Conservation (phyloP, 495 filamentous ascomycete species). For the Physcia stellaris region DNA sequence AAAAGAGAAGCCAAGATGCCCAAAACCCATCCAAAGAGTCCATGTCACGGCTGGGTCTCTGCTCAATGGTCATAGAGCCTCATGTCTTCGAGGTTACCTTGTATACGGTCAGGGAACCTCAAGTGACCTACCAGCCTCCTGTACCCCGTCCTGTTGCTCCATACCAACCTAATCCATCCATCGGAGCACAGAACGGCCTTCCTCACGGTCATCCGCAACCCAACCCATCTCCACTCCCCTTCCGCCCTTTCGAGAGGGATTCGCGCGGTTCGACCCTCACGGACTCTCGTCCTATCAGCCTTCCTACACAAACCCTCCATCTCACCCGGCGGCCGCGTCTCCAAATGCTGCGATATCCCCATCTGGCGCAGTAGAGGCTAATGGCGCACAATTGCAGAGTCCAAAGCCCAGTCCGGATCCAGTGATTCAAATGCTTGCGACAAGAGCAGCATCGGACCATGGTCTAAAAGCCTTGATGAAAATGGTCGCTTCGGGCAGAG, state of each 20-base stretch:
- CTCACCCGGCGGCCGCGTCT: conserved; percentile 1
- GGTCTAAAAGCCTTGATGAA: conserved; percentile 94
- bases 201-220: conserved; percentile 8
- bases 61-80: conserved; percentile 75
- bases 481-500: conserved; percentile 79
- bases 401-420: conserved; percentile 57
- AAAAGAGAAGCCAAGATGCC: conserved; percentile 59
- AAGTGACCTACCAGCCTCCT: conserved; percentile 30
- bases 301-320: too few relatives aligned
- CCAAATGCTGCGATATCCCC: not conserved
- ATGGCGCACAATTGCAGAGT: conserved; percentile 2
- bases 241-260: conserved; percentile 14
- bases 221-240: conserved; percentile 7
- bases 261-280: conserved; percentile 10
- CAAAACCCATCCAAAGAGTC: conserved; percentile 76
- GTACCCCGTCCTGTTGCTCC: conserved; percentile 31
- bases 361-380: not conserved
- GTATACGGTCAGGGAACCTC: conserved; percentile 67
- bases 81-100: conserved; percentile 82
- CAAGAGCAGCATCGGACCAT: conserved; percentile 70
- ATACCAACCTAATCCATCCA: conserved; percentile 19
- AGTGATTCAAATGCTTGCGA: conserved; percentile 87
- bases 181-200: conserved; percentile 10
- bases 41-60: conserved; percentile 71
- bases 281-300: conserved; percentile 4